phyloP scores from a whole-genome alignment of 805 yeast genomes.

The Spathaspora girioi region DNA sequence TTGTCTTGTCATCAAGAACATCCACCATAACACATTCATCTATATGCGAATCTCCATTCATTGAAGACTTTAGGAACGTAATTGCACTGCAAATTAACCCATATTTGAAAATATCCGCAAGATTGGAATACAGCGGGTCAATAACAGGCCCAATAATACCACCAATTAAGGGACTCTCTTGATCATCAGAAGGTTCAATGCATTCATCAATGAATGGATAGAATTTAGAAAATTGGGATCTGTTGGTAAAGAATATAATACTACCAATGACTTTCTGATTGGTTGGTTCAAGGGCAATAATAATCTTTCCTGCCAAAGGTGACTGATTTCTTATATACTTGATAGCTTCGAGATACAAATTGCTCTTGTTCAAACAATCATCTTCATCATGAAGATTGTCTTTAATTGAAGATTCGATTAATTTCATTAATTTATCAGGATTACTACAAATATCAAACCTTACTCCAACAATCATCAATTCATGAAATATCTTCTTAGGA shows the following conservation, averaged over 20 bases:
- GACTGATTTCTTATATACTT: slow-evolving; percentile 23
- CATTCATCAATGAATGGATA: slow-evolving; percentile 51
- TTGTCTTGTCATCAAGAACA: slow-evolving; percentile 29
- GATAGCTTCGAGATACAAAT: slow-evolving; percentile 36
- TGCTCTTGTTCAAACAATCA: slow-evolving; percentile 4
- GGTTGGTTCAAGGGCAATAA: slow-evolving; percentile 52
- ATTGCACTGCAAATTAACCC: slow-evolving; percentile 58
- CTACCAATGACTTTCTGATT: slow-evolving; percentile 52
- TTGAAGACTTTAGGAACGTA: slow-evolving; percentile 39
- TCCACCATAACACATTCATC: slow-evolving; percentile 36
- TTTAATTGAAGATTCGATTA: slow-evolving; percentile 26
- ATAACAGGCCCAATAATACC: slow-evolving; percentile 52
- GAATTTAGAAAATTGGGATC: slow-evolving; percentile 41
- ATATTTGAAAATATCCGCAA: slow-evolving; percentile 50
- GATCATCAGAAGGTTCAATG: slow-evolving; percentile 1
- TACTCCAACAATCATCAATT: slow-evolving; percentile 54
- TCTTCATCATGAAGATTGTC: slow-evolving; percentile 5
- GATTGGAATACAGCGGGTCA: slow-evolving; percentile 49
- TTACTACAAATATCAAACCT: slow-evolving; percentile 53
- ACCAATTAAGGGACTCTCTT: slow-evolving; percentile 30
- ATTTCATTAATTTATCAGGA: slow-evolving; percentile 36
- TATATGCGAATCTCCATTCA: slow-evolving; percentile 22
- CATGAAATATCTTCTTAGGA: slow-evolving; percentile 50
- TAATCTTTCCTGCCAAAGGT: slow-evolving; percentile 38
- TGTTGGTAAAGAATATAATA: slow-evolving; percentile 44